phyloP scores from a whole-genome alignment of 2,329 filamentous ascomycete species.

The Xylaria sp. region DNA sequence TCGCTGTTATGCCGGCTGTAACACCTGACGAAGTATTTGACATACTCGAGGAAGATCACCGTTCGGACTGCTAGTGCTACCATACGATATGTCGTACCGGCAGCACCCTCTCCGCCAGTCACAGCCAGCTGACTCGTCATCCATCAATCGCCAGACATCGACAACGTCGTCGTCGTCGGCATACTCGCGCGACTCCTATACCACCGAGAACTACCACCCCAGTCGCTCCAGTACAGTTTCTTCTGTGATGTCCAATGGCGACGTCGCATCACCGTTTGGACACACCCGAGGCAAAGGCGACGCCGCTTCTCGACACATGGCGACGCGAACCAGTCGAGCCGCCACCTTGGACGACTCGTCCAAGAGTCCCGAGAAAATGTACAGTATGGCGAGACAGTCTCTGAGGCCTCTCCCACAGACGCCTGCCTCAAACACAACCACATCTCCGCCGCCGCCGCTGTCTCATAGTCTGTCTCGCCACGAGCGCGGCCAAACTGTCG shows the following conservation, averaged over 20 bases:
- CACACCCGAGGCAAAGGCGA: slow-evolving; percentile 77
- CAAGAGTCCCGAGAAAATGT: slow-evolving; percentile 56
- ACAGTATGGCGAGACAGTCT: slow-evolving; percentile 68
- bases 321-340: slow-evolving; percentile 36
- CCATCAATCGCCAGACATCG: slow-evolving; percentile 58
- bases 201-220: slow-evolving; percentile 48
- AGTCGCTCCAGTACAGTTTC: slow-evolving; percentile 65
- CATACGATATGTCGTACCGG: slow-evolving; percentile 50
- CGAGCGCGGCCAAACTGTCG: slow-evolving; percentile 57
- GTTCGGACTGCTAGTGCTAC: slow-evolving; percentile 17
- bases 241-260: slow-evolving; percentile 63
- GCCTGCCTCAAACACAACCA: slow-evolving; percentile 43
- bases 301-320: slow-evolving; percentile 48
- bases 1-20: slow-evolving; percentile 32
- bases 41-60: slow-evolving; percentile 26
- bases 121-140: slow-evolving; percentile 39
- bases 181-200: slow-evolving; percentile 48
- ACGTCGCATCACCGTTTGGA: slow-evolving; percentile 39
- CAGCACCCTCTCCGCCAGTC: slow-evolving; percentile 53
- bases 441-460: slow-evolving; percentile 30
- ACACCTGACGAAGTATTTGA: slow-evolving; percentile 22
- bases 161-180: slow-evolving; percentile 67
- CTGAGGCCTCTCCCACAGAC: slow-evolving; percentile 68
- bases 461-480: slow-evolving; percentile 31
- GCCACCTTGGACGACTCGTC: slow-evolving; percentile 41